Evolutionary conservation across 75 land plant species (phyloP).

Genomic region (Sequoiadendron giganteum): DNA sequence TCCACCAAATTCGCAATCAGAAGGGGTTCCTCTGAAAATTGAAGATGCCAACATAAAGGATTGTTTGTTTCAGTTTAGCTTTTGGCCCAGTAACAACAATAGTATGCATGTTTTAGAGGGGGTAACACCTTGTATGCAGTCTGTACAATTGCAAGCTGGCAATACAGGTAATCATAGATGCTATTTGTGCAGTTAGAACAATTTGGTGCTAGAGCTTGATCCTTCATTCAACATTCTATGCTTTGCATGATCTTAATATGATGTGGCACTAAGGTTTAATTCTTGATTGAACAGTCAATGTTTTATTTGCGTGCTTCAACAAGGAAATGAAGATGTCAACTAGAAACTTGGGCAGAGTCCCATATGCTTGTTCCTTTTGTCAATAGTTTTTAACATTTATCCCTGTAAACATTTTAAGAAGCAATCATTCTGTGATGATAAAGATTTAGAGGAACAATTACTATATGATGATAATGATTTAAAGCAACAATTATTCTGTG

Average conservation of each 20-base stretch:
- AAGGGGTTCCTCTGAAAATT: constrained; percentile 82
- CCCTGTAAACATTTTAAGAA: not conserved
- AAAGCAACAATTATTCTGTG: not conserved
- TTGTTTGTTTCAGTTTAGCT: constrained; percentile 87
- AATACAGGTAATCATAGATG: constrained; percentile 59
- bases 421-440: not conserved
- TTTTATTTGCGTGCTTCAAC: not conserved
- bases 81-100: constrained; percentile 87
- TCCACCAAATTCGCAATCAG: constrained; percentile 78
- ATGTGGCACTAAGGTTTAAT: not conserved
- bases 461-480: no score
- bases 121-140: constrained; percentile 66
- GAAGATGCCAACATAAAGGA: constrained; percentile 78
- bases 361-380: not conserved
- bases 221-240: not conserved
- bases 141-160: constrained; percentile 91
- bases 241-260: not conserved
- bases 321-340: not conserved
- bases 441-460: no score
- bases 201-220: not conserved
- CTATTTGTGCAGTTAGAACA: not conserved
- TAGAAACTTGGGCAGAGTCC: not conserved
- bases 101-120: constrained; percentile 82
- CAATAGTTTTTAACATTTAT: not conserved
- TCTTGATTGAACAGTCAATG: not conserved